Conservation (phyloP, 257 asterid genomes). For the Vinca minor region DNA sequence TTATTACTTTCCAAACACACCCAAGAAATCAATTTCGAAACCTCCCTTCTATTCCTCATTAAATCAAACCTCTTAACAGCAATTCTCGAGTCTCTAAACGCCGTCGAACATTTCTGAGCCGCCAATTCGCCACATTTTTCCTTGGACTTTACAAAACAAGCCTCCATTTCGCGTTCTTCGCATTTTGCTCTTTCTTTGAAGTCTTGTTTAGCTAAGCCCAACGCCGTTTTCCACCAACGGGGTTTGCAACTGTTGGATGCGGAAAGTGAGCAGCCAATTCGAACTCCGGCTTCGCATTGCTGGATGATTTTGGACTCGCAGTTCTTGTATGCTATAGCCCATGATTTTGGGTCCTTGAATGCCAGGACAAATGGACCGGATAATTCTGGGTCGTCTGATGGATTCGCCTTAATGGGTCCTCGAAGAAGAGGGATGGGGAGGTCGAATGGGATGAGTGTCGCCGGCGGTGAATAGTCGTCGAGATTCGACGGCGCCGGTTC, state of each 20-base stretch:
- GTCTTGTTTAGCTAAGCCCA: constrained; percentile 39
- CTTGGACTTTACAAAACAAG: constrained; percentile 47
- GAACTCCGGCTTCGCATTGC: constrained; percentile 74
- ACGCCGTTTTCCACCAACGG: constrained; percentile 66
- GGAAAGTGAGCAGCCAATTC: constrained; percentile 81
- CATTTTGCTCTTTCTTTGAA: constrained; percentile 56
- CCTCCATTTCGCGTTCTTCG: constrained; percentile 73
- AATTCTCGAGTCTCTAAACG: constrained; percentile 55
- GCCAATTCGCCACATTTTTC: constrained; percentile 50
- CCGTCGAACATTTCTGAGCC: constrained; percentile 50
- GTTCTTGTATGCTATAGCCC: constrained; percentile 53
- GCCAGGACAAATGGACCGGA: constrained; percentile 64
- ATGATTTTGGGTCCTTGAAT: constrained; percentile 46
- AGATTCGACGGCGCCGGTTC: constrained; percentile 24
- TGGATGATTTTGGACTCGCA: constrained; percentile 44
- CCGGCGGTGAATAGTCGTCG: constrained; percentile 59
- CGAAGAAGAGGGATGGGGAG: constrained; percentile 68
- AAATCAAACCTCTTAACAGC: constrained; percentile 32
- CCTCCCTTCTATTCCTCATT: constrained; percentile 35
- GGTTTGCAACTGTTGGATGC: constrained; percentile 77
- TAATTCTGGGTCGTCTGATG: constrained; percentile 34
- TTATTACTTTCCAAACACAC: constrained; percentile 31
- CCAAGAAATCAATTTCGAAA: constrained; percentile 47
- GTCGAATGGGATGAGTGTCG: constrained; percentile 51
- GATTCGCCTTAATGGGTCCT: constrained; percentile 45